Percentiles rank a stretch among this genome's conserved stretches.
phyloP scores from a whole-genome alignment of 805 yeast genomes.

The Lipomyces oligophaga region DNA sequence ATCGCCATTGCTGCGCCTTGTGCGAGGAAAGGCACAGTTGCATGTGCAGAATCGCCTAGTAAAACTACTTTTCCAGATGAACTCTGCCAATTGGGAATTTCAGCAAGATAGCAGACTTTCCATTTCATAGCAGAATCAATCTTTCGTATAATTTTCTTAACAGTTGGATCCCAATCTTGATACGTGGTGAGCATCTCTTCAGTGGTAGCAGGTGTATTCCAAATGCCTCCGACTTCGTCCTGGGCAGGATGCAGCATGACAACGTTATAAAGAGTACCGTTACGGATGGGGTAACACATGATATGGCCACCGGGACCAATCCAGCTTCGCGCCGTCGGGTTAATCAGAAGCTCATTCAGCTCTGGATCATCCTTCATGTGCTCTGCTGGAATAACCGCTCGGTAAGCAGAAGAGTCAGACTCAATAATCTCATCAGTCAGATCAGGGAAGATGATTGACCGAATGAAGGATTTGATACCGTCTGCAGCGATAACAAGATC shows the following conservation, averaged over 20 bases:
- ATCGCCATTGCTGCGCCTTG: conserved; percentile 20
- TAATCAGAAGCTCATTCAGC: conserved; percentile 6
- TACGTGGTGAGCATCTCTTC: conserved; percentile 33
- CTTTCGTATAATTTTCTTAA: conserved; percentile 26
- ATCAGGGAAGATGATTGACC: conserved; percentile 6
- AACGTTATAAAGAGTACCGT: conserved; percentile 13
- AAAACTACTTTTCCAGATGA: conserved; percentile 35
- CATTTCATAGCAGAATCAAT: conserved; percentile 32
- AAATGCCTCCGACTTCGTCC: conserved; percentile 1
- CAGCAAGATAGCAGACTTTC: conserved; percentile 33
- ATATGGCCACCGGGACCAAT: conserved; percentile 22
- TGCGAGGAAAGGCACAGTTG: conserved; percentile 38
- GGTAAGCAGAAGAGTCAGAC: conserved; percentile 19
- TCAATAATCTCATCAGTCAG: conserved; percentile 7
- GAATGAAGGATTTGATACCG: conserved; percentile 19
- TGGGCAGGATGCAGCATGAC: conserved; percentile 21
- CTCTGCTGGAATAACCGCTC: conserved; percentile 7
- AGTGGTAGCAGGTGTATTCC: conserved; percentile 12
- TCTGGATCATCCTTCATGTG: conserved; percentile 12
- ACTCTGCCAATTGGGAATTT: conserved; percentile 35
- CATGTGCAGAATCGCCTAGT: conserved; percentile 41
- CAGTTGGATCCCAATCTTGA: conserved; percentile 35
- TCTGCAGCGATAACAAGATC: conserved; percentile 25
- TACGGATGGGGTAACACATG: conserved; percentile 15
- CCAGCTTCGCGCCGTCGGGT: conserved; percentile 18